Base-by-base conservation (phyloP, 176 grass and related monocot species). In the Hyparrhenia diplandra region DNA sequence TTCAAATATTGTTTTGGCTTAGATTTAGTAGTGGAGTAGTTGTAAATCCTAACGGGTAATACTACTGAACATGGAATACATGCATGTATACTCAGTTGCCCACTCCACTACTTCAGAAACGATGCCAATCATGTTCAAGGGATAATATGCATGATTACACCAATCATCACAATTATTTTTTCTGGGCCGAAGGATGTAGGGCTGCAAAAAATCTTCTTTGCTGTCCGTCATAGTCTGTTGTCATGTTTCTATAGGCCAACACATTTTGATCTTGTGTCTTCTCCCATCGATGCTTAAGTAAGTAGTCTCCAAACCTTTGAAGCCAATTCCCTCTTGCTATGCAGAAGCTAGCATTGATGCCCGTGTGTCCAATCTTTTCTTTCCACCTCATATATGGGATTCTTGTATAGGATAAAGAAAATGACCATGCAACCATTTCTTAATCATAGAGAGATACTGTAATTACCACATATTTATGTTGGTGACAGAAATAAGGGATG, bases 201-300 rank as follows among this genome's bases (percentile, higher is more conserved):
- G 30, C 29, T 8, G 41, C 62, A 23, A 47, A 75, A 49, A 57
- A 47, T 49, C 29, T 49, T 51, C 40, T 43, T 60, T 31, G 18
- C 27, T 77, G 11, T 87, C n/a, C n/a, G n/a, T n/a, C n/a, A 32
- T 32, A n/a, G n/a, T n/a, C n/a, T n/a, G n/a, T n/a, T n/a, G n/a
- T n/a, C n/a, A n/a, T n/a, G n/a, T n/a, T n/a, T 82, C 40, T 77
- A 27, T 64, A 31, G 20, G n/a, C 51, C 46, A 82, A 28, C 52
- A 70, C 40, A 75, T 64, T 69, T 71, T 46, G 58, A 18, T 40
- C 30, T 51, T n/a, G n/a, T n/a, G n/a, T n/a, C n/a, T n/a, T n/a
- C 41, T 21, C 20, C 17, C 36, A 24, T 40, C 55, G 11, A 51
- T 49, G 58, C 34, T 69, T 57, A 57, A 83, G 59, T 45, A 43